These are phyloP conservation scores for Panicum miliaceum DNA, from an alignment of 176 grass and related monocot genomes.

Conservation along the genomic window DNA sequence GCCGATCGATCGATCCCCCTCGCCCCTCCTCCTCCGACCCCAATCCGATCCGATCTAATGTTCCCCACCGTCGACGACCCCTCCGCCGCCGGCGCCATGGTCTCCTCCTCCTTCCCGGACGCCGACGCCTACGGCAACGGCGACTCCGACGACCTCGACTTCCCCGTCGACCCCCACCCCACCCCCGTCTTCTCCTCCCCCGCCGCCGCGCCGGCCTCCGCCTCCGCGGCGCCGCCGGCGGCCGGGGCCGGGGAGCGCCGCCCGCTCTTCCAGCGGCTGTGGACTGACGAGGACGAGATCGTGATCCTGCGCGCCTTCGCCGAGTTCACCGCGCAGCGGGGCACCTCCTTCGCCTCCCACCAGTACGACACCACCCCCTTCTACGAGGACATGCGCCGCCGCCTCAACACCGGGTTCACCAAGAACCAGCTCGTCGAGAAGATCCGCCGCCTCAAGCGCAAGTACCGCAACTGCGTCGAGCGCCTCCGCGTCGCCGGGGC, in stretches of 20 bases:
- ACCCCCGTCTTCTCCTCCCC: slow-evolving; percentile 36
- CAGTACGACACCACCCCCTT: slow-evolving; percentile 98
- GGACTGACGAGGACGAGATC: slow-evolving; percentile 97
- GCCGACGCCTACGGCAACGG: slow-evolving; percentile 60
- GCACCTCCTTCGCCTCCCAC: slow-evolving; percentile 87
- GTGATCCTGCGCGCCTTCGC: slow-evolving; percentile 82
- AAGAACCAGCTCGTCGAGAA: slow-evolving; percentile 99
- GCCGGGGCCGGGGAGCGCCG: slow-evolving; percentile 54
- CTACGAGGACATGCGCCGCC: slow-evolving; percentile 92
- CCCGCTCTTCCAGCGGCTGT: slow-evolving; percentile 86
- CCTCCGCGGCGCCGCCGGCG: not conserved
- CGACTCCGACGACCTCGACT: slow-evolving; percentile 58
- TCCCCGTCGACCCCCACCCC: slow-evolving; percentile 32
- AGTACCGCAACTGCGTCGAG: slow-evolving; percentile 86
- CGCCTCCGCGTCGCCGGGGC: slow-evolving; percentile 65
- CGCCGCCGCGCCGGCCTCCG: not conserved
- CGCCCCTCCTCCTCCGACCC: not conserved
- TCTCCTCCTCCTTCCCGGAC: slow-evolving; percentile 53
- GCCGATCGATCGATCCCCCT: slow-evolving; percentile 19
- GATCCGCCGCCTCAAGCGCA: slow-evolving; percentile 91
- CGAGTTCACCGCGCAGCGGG: slow-evolving; percentile 82
- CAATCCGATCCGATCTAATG: slow-evolving; percentile 52
- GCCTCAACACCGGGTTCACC: slow-evolving; percentile 82
- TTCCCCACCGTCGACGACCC: slow-evolving; percentile 52
- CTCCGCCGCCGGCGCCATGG: slow-evolving; percentile 45